Base-by-base conservation (phyloP, 768 basidiomycete genomes). In the Lentinula edodes region DNA sequence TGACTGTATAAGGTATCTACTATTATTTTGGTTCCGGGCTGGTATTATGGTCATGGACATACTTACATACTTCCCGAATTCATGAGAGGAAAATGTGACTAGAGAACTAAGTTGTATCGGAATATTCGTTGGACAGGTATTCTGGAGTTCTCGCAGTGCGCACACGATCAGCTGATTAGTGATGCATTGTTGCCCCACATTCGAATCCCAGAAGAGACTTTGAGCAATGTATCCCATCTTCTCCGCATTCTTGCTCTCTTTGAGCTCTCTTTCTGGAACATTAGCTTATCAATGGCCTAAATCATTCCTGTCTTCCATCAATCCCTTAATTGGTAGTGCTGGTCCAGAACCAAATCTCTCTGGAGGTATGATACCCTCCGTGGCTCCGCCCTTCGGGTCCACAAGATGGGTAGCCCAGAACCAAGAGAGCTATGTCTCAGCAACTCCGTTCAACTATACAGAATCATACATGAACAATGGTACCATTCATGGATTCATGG, bases 331-430 rank as follows among this genome's bases (percentile, higher is more conserved):
- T 28, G 59, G 59, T 34, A 38, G 32, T 35, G 39, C 50, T 42
- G 59, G 59, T 7, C 59, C 59, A 18, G 59, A 60, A 41, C 59
- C 59, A 20, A 60, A 60, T 38, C 51, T 60, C 13, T 52, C 59
- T 38, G 89, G 89, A 32, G 89, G 89, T 0, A 90, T 89, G 87
- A 89, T 91, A 52, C 89, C 89, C 0, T 87, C 85, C 7, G 54
- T 56, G 8, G 85, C 84, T 5, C 89, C 90, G 3, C 91, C 91
- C 0, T 93, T 93, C 66, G 91, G 82, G 5, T 91, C 91, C 90
- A 91, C 90, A 0, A 82, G 91, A 36, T 92, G 91, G 91, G 87
- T 90, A 10, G 88, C 90, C 0, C 89, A 90, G 71, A 92, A 88
- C 8, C 82, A 88, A 61, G 75, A 84, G 60, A 91, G 90, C 72